Conservation (phyloP, 2,329 filamentous ascomycete genomes). For the Arthrobotrys musiformis region DNA sequence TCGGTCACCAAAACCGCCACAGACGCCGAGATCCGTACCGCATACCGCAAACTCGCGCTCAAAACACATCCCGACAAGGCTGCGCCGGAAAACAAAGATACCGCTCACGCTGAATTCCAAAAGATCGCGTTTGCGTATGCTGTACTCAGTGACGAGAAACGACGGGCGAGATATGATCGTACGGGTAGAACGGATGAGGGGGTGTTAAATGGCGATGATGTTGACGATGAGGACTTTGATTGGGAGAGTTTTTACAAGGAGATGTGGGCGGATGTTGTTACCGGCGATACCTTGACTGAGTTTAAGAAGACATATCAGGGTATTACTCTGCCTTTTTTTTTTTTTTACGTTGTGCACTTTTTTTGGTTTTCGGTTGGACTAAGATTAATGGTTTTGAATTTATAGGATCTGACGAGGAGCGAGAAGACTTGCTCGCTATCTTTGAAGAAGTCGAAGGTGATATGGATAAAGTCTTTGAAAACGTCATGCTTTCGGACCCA, state of each 20-base stretch:
- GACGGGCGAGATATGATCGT: constrained; percentile 86
- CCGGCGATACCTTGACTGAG: constrained; percentile 76
- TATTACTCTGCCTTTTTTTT: constrained; percentile 4
- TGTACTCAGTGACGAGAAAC: constrained; percentile 82
- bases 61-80: constrained; percentile 92
- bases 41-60: constrained; percentile 90
- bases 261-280: constrained; percentile 82
- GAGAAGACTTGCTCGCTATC: constrained; percentile 77
- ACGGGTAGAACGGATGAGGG: constrained; percentile 90
- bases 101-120: constrained; percentile 85
- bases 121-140: constrained; percentile 93
- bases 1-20: constrained; percentile 77
- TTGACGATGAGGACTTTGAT: constrained; percentile 82
- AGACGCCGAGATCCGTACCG: constrained; percentile 82
- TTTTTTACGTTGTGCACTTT: not conserved
- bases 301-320: constrained; percentile 76
- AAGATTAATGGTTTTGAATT: not conserved
- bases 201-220: constrained; percentile 64
- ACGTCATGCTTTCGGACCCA: constrained; percentile 86
- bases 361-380: not conserved
- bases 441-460: constrained; percentile 79
- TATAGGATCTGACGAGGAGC: constrained; percentile 86
- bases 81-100: constrained; percentile 72
- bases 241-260: constrained; percentile 90
- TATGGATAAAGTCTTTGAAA: constrained; percentile 80